Conservation (phyloP, 2,329 filamentous ascomycete species). For the Aspergillus awamori region DNA sequence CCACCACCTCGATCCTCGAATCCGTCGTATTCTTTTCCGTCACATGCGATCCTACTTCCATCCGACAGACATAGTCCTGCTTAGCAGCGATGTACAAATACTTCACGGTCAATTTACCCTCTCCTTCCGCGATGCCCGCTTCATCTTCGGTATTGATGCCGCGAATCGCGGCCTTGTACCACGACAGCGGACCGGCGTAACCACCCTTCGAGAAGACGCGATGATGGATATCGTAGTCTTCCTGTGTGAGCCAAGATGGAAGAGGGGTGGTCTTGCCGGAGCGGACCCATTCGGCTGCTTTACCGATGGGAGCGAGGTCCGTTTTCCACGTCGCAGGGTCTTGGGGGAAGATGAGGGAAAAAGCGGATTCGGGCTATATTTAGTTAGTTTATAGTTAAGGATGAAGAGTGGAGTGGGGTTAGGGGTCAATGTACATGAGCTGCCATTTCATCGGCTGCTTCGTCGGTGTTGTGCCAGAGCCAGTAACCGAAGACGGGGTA, state of each 20-base stretch:
- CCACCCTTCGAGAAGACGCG: background rate
- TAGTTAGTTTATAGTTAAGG: background rate
- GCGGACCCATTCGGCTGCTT: conserved; percentile 26
- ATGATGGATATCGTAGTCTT: conserved; percentile 15
- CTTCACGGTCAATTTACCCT: background rate
- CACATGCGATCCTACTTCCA: background rate
- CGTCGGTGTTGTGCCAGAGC: conserved; percentile 7
- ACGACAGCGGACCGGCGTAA: background rate
- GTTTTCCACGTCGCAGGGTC: conserved; percentile 23
- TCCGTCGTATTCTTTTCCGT: too few species aligned
- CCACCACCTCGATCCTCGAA: too few species aligned
- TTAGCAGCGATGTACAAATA: conserved; percentile 8
- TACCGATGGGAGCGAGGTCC: conserved; percentile 25
- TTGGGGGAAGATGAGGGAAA: conserved; percentile 28
- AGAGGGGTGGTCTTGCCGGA: conserved; percentile 19
- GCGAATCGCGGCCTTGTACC: background rate
- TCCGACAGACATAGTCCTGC: conserved; percentile 16
- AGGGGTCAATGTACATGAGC: background rate
- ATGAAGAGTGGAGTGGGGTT: too few species aligned
- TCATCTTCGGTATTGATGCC: background rate
- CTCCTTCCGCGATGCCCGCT: background rate
- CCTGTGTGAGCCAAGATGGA: conserved; percentile 23
- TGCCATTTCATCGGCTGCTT: conserved; percentile 15
- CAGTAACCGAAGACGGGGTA: background rate
- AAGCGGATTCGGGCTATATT: conserved; percentile 25